Evolutionary conservation across 1,139 yeast genomes (phyloP).

Genomic region (Scheffersomyces titani): DNA sequence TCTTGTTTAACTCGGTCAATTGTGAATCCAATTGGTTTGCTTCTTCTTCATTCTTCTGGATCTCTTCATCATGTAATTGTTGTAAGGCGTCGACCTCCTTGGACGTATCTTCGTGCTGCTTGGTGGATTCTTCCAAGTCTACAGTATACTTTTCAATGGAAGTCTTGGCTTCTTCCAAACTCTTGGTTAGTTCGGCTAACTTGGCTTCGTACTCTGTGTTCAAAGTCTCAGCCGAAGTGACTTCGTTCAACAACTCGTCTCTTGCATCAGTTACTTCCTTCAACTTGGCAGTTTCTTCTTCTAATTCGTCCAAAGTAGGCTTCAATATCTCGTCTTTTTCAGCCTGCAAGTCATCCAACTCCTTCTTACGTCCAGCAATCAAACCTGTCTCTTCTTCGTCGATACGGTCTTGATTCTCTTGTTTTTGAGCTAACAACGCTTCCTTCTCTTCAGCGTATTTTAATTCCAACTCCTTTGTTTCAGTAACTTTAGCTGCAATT

Average conservation of each 20-base stretch:
- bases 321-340: slow-evolving; percentile 45
- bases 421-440: slow-evolving; percentile 39
- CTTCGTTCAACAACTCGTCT: slow-evolving; percentile 38
- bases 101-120: slow-evolving; percentile 34
- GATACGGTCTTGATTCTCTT: slow-evolving; percentile 43
- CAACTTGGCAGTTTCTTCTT: slow-evolving; percentile 39
- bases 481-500: slow-evolving; percentile 37
- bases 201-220: slow-evolving; percentile 37
- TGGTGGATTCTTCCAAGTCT: slow-evolving; percentile 32
- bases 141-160: slow-evolving; percentile 36
- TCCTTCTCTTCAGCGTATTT: slow-evolving; percentile 38
- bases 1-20: slow-evolving; percentile 28
- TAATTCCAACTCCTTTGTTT: slow-evolving; percentile 34
- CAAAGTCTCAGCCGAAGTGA: slow-evolving; percentile 29
- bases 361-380: slow-evolving; percentile 41
- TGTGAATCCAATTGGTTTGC: slow-evolving; percentile 30
- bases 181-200: slow-evolving; percentile 35
- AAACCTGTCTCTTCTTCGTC: slow-evolving; percentile 44
- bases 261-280: slow-evolving; percentile 41
- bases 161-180: slow-evolving; percentile 38
- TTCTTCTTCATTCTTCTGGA: slow-evolving; percentile 25
- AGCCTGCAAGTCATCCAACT: slow-evolving; percentile 46
- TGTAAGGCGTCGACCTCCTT: slow-evolving; percentile 34
- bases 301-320: slow-evolving; percentile 45
- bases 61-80: slow-evolving; percentile 23